A percentile compares a stretch with the other conserved stretches of the same genome.
Evolutionary conservation across 2,329 filamentous ascomycete species (phyloP).

Genomic region (Microdochium paspali): DNA sequence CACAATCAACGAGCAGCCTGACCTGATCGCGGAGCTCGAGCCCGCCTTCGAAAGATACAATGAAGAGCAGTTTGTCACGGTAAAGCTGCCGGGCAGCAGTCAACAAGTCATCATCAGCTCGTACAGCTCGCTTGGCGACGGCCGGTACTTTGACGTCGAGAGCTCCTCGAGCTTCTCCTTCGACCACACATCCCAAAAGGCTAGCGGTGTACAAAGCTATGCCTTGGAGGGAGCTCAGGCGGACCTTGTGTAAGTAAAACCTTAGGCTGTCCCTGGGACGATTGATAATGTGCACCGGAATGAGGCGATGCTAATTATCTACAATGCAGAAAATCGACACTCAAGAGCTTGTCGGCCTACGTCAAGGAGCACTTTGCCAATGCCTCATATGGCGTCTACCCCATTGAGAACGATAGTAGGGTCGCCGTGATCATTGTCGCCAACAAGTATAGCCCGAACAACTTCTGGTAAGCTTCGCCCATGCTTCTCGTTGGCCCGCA

Average conservation of each 20-base stretch:
- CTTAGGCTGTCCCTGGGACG: neutral
- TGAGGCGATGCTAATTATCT: conserved; percentile 2
- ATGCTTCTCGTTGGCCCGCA: neutral
- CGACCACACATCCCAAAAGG: conserved; percentile 76
- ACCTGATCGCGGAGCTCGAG: conserved; percentile 60
- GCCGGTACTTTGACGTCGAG: conserved; percentile 83
- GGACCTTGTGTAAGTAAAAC: conserved; percentile 64
- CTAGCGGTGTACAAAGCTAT: conserved; percentile 72
- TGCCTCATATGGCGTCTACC: conserved; percentile 74
- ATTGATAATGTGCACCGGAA: neutral
- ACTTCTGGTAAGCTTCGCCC: conserved; percentile 66
- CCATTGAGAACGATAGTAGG: conserved; percentile 64
- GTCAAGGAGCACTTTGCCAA: conserved; percentile 82
- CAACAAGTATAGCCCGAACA: conserved; percentile 96
- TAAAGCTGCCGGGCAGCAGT: conserved; percentile 81
- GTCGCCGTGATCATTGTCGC: conserved; percentile 79
- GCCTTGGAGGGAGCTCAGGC: conserved; percentile 65
- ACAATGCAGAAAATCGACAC: conserved; percentile 61
- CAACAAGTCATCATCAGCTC: conserved; percentile 78
- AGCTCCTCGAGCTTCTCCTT: conserved; percentile 82
- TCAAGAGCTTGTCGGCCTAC: conserved; percentile 68
- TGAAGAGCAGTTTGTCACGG: conserved; percentile 82
- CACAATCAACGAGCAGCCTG: conserved; percentile 54
- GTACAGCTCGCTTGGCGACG: conserved; percentile 72
- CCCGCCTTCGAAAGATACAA: conserved; percentile 93